A percentile compares a stretch with the other conserved stretches of the same genome.
Conservation (phyloP, 2,329 filamentous ascomycete species). For the Colletotrichum sp. region DNA sequence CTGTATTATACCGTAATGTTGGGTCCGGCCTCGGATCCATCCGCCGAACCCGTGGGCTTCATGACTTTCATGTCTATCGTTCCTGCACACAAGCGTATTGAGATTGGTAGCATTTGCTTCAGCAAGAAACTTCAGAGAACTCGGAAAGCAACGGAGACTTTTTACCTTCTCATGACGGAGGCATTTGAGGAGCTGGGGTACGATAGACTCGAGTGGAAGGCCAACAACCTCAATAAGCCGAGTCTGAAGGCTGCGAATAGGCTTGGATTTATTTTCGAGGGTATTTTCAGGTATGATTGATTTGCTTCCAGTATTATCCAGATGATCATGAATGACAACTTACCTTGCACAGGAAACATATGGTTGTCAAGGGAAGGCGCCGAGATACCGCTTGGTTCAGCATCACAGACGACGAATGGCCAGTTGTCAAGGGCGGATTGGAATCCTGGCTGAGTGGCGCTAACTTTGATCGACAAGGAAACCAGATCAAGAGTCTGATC, state of each 20-base stretch:
- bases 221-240: constrained; percentile 57
- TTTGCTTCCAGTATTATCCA: not conserved
- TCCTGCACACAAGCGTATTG: constrained; percentile 52
- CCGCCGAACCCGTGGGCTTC: constrained; percentile 42
- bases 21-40: constrained; percentile 22
- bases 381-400: constrained; percentile 67
- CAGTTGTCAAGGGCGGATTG: constrained; percentile 45
- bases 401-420: constrained; percentile 65
- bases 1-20: constrained; percentile 50
- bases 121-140: constrained; percentile 55
- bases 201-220: constrained; percentile 68
- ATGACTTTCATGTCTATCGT: constrained; percentile 51
- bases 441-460: constrained; percentile 56
- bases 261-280: constrained; percentile 64
- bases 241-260: constrained; percentile 59
- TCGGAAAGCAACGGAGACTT: constrained; percentile 59
- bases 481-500: constrained; percentile 51
- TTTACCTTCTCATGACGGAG: constrained; percentile 59
- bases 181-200: constrained; percentile 60
- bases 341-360: constrained; percentile 52
- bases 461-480: constrained; percentile 61
- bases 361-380: constrained; percentile 59
- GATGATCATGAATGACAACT: not conserved
- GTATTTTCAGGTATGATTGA: constrained; percentile 52
- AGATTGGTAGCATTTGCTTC: constrained; percentile 59